A percentile compares a stretch with the other conserved stretches of the same genome.
phyloP scores from a whole-genome alignment of 139 green algal genomes.

The Ulvella scutata region DNA sequence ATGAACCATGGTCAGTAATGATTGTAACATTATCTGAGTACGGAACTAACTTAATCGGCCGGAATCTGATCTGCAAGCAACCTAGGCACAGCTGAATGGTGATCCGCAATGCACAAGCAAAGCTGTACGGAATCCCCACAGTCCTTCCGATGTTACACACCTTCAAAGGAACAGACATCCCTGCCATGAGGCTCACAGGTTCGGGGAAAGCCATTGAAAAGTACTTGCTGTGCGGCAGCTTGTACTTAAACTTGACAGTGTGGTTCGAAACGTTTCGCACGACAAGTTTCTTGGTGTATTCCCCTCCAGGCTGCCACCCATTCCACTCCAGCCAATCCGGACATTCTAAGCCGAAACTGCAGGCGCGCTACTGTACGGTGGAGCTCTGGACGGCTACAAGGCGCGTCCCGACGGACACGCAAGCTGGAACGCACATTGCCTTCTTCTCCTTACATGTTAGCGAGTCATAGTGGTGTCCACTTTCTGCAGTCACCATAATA shows the following conservation, averaged over 20 bases:
- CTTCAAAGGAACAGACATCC: constrained; percentile 8
- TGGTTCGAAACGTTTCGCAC: constrained; percentile 16
- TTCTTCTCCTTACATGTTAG: no score
- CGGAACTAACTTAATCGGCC: not conserved
- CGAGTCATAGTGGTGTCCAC: no score
- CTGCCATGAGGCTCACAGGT: constrained; percentile 10
- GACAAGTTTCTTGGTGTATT: constrained; percentile 10
- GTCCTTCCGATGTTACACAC: not conserved
- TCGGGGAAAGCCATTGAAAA: constrained; percentile 23
- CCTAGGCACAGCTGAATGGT: no score
- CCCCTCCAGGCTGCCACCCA: constrained; percentile 13
- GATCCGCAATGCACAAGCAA: no score
- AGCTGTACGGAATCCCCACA: no score
- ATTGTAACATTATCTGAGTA: not conserved
- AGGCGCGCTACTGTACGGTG: no score
- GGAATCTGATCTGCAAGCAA: not conserved
- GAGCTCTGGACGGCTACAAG: no score
- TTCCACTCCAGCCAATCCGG: constrained; percentile 14
- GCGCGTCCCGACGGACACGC: no score
- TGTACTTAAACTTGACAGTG: constrained; percentile 15
- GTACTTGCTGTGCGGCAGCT: constrained; percentile 19
- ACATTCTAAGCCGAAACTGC: constrained; percentile 17
- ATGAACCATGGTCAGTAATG: not conserved
- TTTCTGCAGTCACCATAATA: no score
- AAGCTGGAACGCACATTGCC: no score